These are phyloP conservation scores for Arthrobotrys conoides DNA, from an alignment of 2,329 filamentous ascomycete genomes.

Conservation along the genomic window DNA sequence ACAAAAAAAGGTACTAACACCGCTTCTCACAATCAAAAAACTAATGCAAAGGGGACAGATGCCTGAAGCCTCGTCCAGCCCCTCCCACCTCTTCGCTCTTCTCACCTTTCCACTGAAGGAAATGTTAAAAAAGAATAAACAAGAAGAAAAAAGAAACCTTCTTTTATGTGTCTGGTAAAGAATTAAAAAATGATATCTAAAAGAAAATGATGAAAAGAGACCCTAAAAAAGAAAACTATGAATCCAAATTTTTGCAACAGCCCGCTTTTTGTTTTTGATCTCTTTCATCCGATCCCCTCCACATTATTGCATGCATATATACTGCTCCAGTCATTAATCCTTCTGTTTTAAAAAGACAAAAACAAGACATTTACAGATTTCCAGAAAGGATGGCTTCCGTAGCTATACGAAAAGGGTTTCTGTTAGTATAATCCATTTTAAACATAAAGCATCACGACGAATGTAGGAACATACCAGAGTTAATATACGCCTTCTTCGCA, in stretches of 20 bases:
- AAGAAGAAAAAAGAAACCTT: neutral
- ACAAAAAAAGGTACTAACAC: neutral
- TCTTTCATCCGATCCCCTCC: neutral
- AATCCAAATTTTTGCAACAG: neutral
- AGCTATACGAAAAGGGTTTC: no score
- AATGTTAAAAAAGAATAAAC: no score
- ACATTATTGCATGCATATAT: neutral
- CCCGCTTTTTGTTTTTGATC: neutral
- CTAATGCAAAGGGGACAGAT: neutral
- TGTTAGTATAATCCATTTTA: no score
- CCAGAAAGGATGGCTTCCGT: conserved; percentile 85
- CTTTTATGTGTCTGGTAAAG: neutral
- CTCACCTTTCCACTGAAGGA: no score
- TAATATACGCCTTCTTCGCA: conserved; percentile 91
- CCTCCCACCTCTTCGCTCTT: neutral
- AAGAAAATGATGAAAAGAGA: neutral
- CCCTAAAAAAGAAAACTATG: neutral
- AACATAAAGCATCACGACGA: no score
- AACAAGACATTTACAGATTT: conserved; percentile 72
- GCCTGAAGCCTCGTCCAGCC: neutral
- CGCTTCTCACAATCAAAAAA: neutral
- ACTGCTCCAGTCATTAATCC: conserved; percentile 12
- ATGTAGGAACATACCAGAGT: conserved; percentile 80
- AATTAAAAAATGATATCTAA: conserved; percentile 2
- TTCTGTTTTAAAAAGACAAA: neutral